Conservation (phyloP, 192 early-diverging fungal species). For the Phycomyces nitens region DNA sequence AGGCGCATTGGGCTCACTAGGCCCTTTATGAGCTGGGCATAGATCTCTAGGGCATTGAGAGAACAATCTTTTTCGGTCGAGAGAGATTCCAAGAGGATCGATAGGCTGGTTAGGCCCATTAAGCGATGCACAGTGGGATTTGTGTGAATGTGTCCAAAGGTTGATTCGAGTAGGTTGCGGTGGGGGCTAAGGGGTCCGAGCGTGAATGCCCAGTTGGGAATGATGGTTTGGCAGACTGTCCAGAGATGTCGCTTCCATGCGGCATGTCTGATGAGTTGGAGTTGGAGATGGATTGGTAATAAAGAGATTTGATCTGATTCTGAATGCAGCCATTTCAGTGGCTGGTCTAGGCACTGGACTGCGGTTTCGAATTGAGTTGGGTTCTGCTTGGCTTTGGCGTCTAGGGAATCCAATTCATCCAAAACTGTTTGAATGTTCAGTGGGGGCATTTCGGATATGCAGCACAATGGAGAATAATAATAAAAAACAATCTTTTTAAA, state of each 20-base stretch:
- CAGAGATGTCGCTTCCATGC: slow-evolving; percentile 16
- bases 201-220: slow-evolving; percentile 10
- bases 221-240: slow-evolving; percentile 6
- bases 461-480: too few species aligned
- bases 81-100: slow-evolving; percentile 11
- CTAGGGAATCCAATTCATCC: too few species aligned
- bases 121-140: not conserved
- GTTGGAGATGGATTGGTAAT: not conserved
- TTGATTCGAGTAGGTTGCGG: not conserved
- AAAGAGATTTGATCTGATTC: not conserved
- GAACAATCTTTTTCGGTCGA: slow-evolving; percentile 1
- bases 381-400: too few species aligned
- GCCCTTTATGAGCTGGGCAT: slow-evolving; percentile 3
- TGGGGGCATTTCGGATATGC: too few species aligned
- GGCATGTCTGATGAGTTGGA: not conserved
- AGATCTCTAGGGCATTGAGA: slow-evolving; percentile 7
- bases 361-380: too few species aligned
- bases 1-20: not conserved
- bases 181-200: not conserved
- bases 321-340: not conserved
- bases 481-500: too few species aligned
- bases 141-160: not conserved
- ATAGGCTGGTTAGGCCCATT: slow-evolving; percentile 3
- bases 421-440: too few species aligned
- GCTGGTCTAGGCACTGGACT: not conserved